Evolutionary conservation across 2,329 filamentous ascomycete species (phyloP).

Genomic region (Alternaria brassicae): DNA sequence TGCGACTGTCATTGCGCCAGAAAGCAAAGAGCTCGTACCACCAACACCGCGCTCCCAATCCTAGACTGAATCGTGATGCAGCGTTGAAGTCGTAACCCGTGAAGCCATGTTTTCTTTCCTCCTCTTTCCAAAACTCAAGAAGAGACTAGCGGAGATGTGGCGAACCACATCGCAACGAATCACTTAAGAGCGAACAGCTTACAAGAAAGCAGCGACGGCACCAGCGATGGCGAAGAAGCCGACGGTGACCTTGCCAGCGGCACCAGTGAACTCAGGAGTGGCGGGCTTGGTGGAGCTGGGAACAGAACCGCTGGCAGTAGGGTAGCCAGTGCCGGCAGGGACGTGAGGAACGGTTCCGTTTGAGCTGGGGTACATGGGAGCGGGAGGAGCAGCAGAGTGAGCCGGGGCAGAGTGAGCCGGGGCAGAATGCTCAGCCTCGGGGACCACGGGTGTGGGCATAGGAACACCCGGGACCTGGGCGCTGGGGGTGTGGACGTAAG

Average conservation of each 20-base stretch:
- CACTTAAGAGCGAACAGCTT: constrained; percentile 34
- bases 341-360: constrained; percentile 26
- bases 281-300: constrained; percentile 40
- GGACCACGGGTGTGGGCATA: neutral
- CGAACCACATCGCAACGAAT: constrained; percentile 12
- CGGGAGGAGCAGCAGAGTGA: constrained; percentile 22
- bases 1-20: constrained; percentile 33
- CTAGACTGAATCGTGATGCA: constrained; percentile 44
- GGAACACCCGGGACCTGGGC: constrained; percentile 1
- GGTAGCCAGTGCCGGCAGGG: constrained; percentile 28
- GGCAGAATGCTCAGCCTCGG: neutral
- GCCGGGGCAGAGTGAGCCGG: neutral
- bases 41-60: constrained; percentile 45
- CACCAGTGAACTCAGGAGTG: constrained; percentile 57
- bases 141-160: constrained; percentile 11
- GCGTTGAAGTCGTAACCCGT: constrained; percentile 44
- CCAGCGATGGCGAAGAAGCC: constrained; percentile 62
- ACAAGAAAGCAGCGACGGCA: constrained; percentile 54
- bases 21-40: constrained; percentile 31
- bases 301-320: constrained; percentile 32
- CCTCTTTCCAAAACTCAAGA: constrained; percentile 21
- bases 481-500: constrained; percentile 29
- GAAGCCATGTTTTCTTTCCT: constrained; percentile 32
- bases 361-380: constrained; percentile 19
- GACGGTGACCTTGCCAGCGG: constrained; percentile 60